Conservation (phyloP, 2,329 filamentous ascomycete genomes). For the Aspergillus novoparasiticus region DNA sequence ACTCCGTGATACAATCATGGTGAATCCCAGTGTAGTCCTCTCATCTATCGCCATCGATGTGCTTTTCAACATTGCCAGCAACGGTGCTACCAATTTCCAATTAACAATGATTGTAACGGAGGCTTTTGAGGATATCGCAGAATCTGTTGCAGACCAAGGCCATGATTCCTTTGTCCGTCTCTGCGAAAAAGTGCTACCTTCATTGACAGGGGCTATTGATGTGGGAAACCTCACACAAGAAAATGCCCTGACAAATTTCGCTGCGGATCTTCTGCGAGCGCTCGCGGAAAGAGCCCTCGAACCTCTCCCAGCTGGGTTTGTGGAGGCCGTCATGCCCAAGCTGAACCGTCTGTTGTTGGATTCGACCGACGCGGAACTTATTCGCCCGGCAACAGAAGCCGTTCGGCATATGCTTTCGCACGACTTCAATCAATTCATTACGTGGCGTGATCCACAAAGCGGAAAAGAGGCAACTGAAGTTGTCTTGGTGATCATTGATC, state of each 20-base stretch:
- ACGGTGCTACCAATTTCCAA: conserved; percentile 88
- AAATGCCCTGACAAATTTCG: conserved; percentile 75
- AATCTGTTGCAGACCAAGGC: conserved; percentile 64
- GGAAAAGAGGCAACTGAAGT: conserved; percentile 85
- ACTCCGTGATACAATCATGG: conserved; percentile 76
- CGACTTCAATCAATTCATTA: conserved; percentile 85
- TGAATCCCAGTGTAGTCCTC: conserved; percentile 75
- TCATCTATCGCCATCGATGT: conserved; percentile 72
- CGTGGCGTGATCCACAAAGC: conserved; percentile 75
- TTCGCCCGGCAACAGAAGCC: conserved; percentile 81
- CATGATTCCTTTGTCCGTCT: conserved; percentile 73
- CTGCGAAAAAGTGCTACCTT: conserved; percentile 83
- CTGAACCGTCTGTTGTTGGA: conserved; percentile 79
- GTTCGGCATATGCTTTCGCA: conserved; percentile 89
- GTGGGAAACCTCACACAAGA: conserved; percentile 84
- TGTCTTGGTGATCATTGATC: conserved; percentile 87
- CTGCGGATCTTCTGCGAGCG: conserved; percentile 79
- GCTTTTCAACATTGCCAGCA: conserved; percentile 85
- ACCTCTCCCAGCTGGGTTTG: conserved; percentile 83
- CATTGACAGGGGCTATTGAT: conserved; percentile 85
- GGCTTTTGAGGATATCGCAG: conserved; percentile 85
- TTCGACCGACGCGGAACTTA: conserved; percentile 82
- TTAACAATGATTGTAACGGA: conserved; percentile 85
- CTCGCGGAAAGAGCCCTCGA: conserved; percentile 81
- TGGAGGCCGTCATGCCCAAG: conserved; percentile 83